Percentiles rank a stretch among this genome's conserved stretches.
Conservation (phyloP, 2,329 filamentous ascomycete genomes). For the Alternaria sp. region DNA sequence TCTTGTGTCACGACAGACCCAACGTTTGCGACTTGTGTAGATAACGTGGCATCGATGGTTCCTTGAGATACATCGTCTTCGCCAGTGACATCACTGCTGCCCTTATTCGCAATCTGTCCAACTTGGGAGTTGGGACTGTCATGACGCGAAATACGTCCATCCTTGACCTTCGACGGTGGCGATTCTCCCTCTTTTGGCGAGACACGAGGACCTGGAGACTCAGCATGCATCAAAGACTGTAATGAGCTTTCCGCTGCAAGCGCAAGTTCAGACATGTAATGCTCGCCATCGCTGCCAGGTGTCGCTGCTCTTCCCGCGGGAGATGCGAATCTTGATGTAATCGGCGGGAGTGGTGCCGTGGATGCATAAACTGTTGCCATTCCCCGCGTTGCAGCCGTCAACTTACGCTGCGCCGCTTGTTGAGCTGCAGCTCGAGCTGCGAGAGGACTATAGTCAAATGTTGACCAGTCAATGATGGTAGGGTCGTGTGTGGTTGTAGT, state of each 20-base stretch:
- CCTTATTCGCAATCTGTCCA: background rate
- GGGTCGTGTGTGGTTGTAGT: background rate
- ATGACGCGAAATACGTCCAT: background rate
- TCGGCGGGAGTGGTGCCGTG: background rate
- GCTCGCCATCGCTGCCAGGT: background rate
- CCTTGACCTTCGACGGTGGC: background rate
- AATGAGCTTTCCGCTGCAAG: background rate
- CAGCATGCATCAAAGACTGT: background rate
- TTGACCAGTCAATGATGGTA: conserved; percentile 2
- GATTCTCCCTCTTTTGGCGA: background rate
- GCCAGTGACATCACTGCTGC: background rate
- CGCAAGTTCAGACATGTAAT: background rate
- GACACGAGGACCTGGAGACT: background rate
- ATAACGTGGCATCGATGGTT: background rate
- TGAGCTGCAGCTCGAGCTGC: background rate
- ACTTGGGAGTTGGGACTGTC: background rate
- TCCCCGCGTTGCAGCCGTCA: background rate
- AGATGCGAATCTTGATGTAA: background rate
- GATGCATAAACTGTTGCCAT: background rate
- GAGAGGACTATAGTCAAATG: conserved; percentile 6
- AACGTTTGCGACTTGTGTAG: background rate
- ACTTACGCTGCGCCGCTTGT: background rate
- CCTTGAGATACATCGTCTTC: background rate
- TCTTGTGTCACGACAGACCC: background rate
- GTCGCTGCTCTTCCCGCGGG: background rate